Evolutionary conservation across 2,329 filamentous ascomycete species (phyloP).

Genomic region (Diaporthe aspalathi): DNA sequence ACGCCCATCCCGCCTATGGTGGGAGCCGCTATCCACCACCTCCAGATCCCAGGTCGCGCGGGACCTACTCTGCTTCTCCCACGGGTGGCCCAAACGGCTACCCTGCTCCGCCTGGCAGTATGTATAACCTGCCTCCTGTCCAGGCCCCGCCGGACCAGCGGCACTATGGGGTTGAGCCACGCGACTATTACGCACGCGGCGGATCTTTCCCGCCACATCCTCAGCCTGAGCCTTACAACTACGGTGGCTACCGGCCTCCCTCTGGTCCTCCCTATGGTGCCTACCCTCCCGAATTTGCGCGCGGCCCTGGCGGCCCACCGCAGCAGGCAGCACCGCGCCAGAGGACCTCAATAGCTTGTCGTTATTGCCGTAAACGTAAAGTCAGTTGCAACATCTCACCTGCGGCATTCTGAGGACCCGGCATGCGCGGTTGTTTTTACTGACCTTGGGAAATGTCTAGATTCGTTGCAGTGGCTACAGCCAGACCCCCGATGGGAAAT

Average conservation of each 20-base stretch:
- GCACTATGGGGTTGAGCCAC: slow-evolving; percentile 39
- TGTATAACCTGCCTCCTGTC: slow-evolving; percentile 41
- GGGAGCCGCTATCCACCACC: slow-evolving; percentile 52
- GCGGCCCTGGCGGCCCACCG: slow-evolving; percentile 50
- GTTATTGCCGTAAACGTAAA: slow-evolving; percentile 72
- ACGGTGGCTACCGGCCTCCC: slow-evolving; percentile 49
- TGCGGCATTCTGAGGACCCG: slow-evolving; percentile 12
- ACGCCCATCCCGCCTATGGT: slow-evolving; percentile 52
- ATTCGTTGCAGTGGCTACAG: slow-evolving; percentile 72
- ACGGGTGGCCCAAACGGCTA: slow-evolving; percentile 40
- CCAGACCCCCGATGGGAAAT: slow-evolving; percentile 68
- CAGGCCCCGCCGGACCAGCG: slow-evolving; percentile 39
- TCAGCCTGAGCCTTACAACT: slow-evolving; percentile 37
- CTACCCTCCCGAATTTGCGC: slow-evolving; percentile 47
- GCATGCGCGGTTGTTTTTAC: neutral
- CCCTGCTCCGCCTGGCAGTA: slow-evolving; percentile 42
- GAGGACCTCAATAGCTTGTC: slow-evolving; percentile 69
- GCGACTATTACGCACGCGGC: slow-evolving; percentile 40
- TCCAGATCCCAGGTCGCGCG: slow-evolving; percentile 48
- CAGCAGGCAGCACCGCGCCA: slow-evolving; percentile 68
- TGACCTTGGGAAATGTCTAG: slow-evolving; percentile 47
- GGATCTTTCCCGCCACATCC: slow-evolving; percentile 36
- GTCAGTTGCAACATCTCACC: slow-evolving; percentile 48
- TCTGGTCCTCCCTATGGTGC: slow-evolving; percentile 47
- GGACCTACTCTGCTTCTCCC: slow-evolving; percentile 42